These are phyloP conservation scores for Taphrina populina DNA, from an alignment of 1,139 yeast species.

Conservation along the genomic window DNA sequence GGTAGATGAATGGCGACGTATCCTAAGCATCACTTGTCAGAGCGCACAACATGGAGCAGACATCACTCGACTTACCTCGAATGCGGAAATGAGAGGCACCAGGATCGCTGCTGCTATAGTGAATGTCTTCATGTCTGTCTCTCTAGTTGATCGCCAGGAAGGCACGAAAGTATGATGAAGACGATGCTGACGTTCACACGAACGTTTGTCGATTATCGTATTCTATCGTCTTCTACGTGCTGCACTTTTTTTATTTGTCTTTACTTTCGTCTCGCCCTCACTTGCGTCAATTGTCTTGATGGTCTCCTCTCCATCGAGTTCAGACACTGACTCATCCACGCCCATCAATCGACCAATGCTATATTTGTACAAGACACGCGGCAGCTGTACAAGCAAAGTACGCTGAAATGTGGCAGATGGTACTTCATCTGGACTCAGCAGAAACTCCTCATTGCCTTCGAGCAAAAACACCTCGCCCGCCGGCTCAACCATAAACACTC, in stretches of 20 bases:
- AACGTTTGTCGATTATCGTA: too few relatives aligned
- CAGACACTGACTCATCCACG: constrained; percentile 5
- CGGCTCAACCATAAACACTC: constrained; percentile 61
- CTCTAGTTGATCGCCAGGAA: too few relatives aligned
- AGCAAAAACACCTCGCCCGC: constrained; percentile 70
- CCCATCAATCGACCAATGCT: constrained; percentile 36
- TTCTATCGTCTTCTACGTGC: constrained; percentile 16
- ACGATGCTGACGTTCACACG: too few relatives aligned
- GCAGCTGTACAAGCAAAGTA: constrained; percentile 54
- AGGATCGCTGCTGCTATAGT: not conserved
- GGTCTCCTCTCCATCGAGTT: constrained; percentile 24
- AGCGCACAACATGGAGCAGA: not conserved
- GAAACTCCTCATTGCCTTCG: constrained; percentile 47
- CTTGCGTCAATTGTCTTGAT: constrained; percentile 10
- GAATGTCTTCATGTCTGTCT: constrained; percentile 1
- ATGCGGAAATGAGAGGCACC: not conserved
- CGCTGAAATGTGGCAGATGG: constrained; percentile 56
- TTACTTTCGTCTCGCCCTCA: constrained; percentile 4
- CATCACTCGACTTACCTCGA: constrained; percentile 5
- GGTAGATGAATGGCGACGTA: constrained; percentile 22
- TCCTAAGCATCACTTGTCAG: not conserved
- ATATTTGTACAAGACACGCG: constrained; percentile 43
- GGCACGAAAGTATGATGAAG: too few relatives aligned
- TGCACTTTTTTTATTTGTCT: constrained; percentile 16
- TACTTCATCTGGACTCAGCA: constrained; percentile 46